Percentiles rank a stretch among this genome's conserved stretches.
phyloP scores from a whole-genome alignment of 331 rosid genomes.

The Erythrophleum ivorense region DNA sequence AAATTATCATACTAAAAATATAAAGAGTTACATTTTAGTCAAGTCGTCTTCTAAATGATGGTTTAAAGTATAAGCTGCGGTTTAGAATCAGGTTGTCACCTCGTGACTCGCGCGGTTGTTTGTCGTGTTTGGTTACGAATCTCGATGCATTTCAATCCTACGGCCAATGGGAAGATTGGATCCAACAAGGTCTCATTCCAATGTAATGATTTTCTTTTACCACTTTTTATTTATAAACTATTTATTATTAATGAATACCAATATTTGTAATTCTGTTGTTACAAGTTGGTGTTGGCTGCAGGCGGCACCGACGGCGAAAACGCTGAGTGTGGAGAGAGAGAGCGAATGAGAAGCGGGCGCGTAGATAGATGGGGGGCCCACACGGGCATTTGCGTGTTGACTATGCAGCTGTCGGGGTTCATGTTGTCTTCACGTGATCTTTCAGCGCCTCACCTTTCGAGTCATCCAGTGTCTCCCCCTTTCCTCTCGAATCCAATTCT shows the following conservation, averaged over 20 bases:
- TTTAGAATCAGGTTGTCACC: background rate
- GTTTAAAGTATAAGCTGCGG: too few species aligned
- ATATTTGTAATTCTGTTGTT: background rate
- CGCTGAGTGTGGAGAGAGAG: constrained; percentile 44
- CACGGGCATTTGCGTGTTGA: constrained; percentile 54
- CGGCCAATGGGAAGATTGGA: constrained; percentile 20
- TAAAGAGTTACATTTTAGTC: too few species aligned
- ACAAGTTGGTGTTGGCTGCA: constrained; percentile 14
- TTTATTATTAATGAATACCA: too few species aligned
- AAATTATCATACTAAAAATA: too few species aligned
- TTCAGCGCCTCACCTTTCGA: constrained; percentile 53
- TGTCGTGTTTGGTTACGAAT: constrained; percentile 37
- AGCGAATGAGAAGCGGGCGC: constrained; percentile 49
- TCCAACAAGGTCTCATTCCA: constrained; percentile 14
- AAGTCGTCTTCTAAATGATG: too few species aligned
- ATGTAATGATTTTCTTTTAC: background rate
- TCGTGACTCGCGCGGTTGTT: constrained; percentile 44
- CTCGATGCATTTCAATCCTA: constrained; percentile 32
- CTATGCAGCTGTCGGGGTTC: constrained; percentile 66
- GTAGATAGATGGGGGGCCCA: constrained; percentile 47
- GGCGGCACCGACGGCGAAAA: constrained; percentile 77
- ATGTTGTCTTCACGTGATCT: constrained; percentile 69
- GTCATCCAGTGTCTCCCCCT: constrained; percentile 19
- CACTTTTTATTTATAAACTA: background rate
- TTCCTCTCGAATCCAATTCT: background rate